Evolutionary conservation across 345 rosid species (phyloP).

Genomic region (Alliaria petiolata): DNA sequence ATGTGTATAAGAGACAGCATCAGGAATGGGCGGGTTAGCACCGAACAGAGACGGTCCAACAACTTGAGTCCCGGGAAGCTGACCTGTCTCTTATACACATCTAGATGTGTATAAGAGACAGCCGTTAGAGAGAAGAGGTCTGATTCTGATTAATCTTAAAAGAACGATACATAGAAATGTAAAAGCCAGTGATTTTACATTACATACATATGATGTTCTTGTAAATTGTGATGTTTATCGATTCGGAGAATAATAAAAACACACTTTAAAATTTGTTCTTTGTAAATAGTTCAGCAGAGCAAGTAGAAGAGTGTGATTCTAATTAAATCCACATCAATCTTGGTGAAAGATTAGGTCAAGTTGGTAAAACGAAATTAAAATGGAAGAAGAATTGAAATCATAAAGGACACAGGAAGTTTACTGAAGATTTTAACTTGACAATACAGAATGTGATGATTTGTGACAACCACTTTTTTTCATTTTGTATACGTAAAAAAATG

Average conservation of each 20-base stretch:
- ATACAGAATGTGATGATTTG: conserved; percentile 12
- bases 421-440: neutral
- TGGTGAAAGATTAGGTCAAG: neutral
- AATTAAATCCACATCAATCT: neutral
- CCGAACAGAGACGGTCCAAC: conserved; percentile 43
- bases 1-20: no score
- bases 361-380: neutral
- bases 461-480: conserved; percentile 8
- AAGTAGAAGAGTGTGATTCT: neutral
- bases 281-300: neutral
- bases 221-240: neutral
- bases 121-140: neutral
- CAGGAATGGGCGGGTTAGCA: conserved; percentile 45
- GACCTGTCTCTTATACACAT: no score
- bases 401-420: no score
- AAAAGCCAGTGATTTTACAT: neutral
- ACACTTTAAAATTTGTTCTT: neutral
- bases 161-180: neutral
- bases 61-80: conserved; percentile 50
- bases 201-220: conserved; percentile 5
- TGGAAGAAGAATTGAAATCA: neutral
- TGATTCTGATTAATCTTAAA: neutral
- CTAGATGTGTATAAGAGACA: no score
- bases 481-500: neutral
- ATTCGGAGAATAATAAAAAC: neutral